Percentiles rank a stretch among this genome's conserved stretches.
Conservation (phyloP, 768 basidiomycete genomes). For the Royoungia palumana region DNA sequence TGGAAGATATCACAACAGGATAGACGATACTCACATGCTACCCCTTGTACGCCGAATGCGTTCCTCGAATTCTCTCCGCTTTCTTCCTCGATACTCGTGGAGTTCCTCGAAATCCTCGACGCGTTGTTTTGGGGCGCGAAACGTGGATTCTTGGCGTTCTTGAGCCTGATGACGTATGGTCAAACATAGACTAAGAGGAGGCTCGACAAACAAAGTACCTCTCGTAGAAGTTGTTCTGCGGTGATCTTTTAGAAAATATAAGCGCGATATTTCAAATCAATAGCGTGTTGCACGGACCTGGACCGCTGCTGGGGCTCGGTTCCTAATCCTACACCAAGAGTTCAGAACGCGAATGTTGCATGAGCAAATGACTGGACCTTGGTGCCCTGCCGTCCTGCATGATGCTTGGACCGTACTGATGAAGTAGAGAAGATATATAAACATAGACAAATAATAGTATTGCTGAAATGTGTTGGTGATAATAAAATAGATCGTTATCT, state of each 20-base stretch:
- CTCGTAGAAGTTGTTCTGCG: slow-evolving; percentile 94
- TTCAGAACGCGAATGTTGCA: background rate
- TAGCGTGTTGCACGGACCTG: slow-evolving; percentile 52
- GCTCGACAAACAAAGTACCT: slow-evolving; percentile 45
- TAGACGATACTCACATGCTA: slow-evolving; percentile 58
- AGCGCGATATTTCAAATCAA: slow-evolving; percentile 5
- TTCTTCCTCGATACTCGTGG: slow-evolving; percentile 87
- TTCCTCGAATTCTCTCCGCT: slow-evolving; percentile 93
- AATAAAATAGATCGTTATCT: no score
- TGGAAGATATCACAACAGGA: background rate
- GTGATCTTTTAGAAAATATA: slow-evolving; percentile 66
- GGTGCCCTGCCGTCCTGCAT: slow-evolving; percentile 86
- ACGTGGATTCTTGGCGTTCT: slow-evolving; percentile 92
- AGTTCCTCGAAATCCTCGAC: slow-evolving; percentile 94
- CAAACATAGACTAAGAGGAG: background rate
- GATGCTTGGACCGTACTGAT: no score
- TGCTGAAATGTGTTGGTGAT: no score
- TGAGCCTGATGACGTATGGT: slow-evolving; percentile 60
- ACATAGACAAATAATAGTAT: slow-evolving; percentile 16
- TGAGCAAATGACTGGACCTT: slow-evolving; percentile 42
- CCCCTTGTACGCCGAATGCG: slow-evolving; percentile 75
- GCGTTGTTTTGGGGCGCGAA: slow-evolving; percentile 90
- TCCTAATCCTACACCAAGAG: slow-evolving; percentile 71
- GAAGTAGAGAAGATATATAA: no score
- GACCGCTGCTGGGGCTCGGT: slow-evolving; percentile 90